Evolutionary conservation across 2,329 filamentous ascomycete genomes (phyloP).

Genomic region (Madurella fahalii): DNA sequence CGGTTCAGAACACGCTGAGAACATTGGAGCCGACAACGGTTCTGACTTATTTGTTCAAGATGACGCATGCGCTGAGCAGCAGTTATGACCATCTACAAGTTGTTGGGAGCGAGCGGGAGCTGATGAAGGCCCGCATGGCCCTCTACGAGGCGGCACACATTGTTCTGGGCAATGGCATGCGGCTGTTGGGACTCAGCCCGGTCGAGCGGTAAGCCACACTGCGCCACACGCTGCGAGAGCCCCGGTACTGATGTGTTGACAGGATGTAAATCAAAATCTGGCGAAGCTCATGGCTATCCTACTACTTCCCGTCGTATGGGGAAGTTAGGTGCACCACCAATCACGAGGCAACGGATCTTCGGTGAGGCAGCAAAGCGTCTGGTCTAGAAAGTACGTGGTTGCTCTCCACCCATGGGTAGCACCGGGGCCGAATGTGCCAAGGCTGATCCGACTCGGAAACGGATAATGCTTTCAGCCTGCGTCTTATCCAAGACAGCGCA

Average conservation of each 20-base stretch:
- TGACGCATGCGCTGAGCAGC: conserved; percentile 74
- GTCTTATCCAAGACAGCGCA: background rate
- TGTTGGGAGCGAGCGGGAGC: conserved; percentile 69
- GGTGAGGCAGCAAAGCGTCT: too few relatives aligned
- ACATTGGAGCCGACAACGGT: conserved; percentile 64
- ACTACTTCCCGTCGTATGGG: too few relatives aligned
- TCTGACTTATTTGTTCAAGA: conserved; percentile 70
- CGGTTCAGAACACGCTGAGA: conserved; percentile 77
- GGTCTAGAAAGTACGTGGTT: too few relatives aligned
- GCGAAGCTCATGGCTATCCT: too few relatives aligned
- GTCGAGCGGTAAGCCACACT: conserved; percentile 53
- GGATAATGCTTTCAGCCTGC: background rate
- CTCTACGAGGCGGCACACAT: conserved; percentile 72
- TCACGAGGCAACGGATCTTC: too few relatives aligned
- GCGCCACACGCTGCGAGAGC: background rate
- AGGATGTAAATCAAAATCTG: conserved; percentile 18
- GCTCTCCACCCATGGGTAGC: too few relatives aligned
- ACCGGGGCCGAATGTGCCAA: too few relatives aligned
- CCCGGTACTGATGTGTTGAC: conserved; percentile 3
- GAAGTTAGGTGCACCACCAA: too few relatives aligned
- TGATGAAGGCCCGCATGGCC: conserved; percentile 69
- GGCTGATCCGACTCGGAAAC: background rate
- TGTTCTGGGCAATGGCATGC: conserved; percentile 80
- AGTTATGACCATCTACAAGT: conserved; percentile 81
- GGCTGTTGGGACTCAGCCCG: conserved; percentile 70